Evolutionary conservation across 1,284 basidiomycete genomes (phyloP), one percentile per base, ranked within the genome.

Genomic region (Trametes polyzona): DNA sequence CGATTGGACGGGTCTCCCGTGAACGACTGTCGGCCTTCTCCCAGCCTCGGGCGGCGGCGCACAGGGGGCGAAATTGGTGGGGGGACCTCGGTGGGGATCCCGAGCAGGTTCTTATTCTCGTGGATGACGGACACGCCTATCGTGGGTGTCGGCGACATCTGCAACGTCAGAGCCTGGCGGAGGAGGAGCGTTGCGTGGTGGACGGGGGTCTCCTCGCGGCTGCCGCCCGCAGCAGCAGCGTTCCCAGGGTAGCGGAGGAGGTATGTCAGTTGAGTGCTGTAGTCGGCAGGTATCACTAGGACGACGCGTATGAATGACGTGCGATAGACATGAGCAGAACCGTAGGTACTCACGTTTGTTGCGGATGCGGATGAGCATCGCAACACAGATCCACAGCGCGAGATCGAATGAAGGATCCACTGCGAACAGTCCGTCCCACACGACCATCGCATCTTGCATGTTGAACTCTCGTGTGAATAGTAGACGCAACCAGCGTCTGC

Each of bases 381-480:
- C 91, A 16, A 96, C 85, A 67, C 92, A 94, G 52, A 96, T 77
- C 87, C 90, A 95, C 51, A 88, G 86, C 1, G 88, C 84, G 29
- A 96, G 74, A 46, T 88, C 83, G 41, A 90, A 76, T 1, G 86
- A 78, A 8, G 86, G 83, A 71, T 93, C 91, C 55, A 86, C 88
- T 0, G 94, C 92, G 69, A 98, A 96, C 7, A 97, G 71, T 0
- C 89, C 93, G 71, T 98, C 95, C 95, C 95, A 97, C 11, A 98
- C 69, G 21, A 84, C 77, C 82, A 93, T 85, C 0, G 92, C 84
- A 63, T 92, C 86, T 8, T 77, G 69, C 78, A 94, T 81, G 39
- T 75, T 78, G 62, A 97, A 90, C 72, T 98, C 95, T 40, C 95
- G 82, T 1, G 94, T 95, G 72, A 96, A 96, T 6, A 97, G 76